Evolutionary conservation across 495 filamentous ascomycete genomes (phyloP), one percentile per base, ranked within the genome.

Genomic region (Penicillium canariense): DNA sequence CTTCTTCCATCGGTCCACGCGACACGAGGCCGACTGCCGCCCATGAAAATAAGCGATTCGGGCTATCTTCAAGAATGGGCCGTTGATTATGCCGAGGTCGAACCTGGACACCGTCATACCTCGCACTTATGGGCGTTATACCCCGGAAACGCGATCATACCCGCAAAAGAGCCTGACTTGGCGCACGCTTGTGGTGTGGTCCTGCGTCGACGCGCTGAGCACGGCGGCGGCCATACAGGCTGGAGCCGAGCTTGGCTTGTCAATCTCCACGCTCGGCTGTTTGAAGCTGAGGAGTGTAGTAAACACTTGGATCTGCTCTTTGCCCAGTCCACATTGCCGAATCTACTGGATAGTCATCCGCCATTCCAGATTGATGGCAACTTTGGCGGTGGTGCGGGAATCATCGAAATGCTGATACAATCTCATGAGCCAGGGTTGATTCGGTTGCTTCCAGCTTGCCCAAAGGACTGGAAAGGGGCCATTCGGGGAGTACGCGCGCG

Each of bases 281-380:
- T 57, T 8, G 68, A 65, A 48, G 60, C 56, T 17, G 70, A 60
- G 36, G 68, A 66, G 25, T 68, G 75, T 50, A 50, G 68, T 44
- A 59, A 63, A 35, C 68, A 77, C 49, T 50, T 77, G 4, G 62
- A 74, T 31, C 49, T 53, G 34, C 64, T 77, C 20, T 52, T 80
- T 15, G 58, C 72, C 15, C 59, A 63, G 10, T 77, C 68, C 9
- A 76, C 77, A 0, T 55, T 71, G 9, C 67, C 62, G 5, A 77
- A 76, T 51, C 54, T 79, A 18, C 62, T 72, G 28, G 75, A 78
- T 42, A 75, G 67, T 5, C 71, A 80, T 50, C 69, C 68, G 5
- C 69, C 69, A 31, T 74, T 77, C 35, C 77, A 81, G 59, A 81
- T 82, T 27, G 79, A 82, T 54, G 79, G 78, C 6, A 81, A 81